A percentile compares a stretch with the other conserved stretches of the same genome.
Evolutionary conservation across 768 basidiomycete genomes (phyloP).

Genomic region (Phanerochaete sordida): DNA sequence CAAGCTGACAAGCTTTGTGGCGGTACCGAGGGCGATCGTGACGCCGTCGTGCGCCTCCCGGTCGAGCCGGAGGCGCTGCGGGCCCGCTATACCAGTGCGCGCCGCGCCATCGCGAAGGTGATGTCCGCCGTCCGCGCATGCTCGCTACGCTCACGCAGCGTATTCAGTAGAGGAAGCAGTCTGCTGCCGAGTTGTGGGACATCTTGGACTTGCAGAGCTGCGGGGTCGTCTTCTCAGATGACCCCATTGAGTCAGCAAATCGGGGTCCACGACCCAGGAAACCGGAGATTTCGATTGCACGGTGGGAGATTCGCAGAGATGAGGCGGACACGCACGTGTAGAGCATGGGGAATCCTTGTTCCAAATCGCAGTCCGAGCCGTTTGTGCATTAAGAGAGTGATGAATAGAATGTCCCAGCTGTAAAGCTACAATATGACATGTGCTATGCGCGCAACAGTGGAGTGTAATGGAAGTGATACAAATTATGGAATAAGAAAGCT

Average conservation of each 20-base stretch:
- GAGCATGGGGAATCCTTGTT: background rate
- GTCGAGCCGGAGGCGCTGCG: conserved; percentile 1
- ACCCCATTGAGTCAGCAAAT: background rate
- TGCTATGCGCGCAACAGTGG: conserved; percentile 6
- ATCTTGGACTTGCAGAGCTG: conserved; percentile 12
- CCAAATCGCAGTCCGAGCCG: background rate
- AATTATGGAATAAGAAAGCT: background rate
- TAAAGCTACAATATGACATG: conserved; percentile 3
- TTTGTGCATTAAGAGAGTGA: background rate
- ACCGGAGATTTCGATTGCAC: conserved; percentile 6
- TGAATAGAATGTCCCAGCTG: conserved; percentile 1
- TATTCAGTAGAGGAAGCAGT: conserved; percentile 12
- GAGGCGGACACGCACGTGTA: background rate
- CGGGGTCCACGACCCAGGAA: background rate
- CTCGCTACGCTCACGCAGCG: background rate
- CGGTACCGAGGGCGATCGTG: background rate
- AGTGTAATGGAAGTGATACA: background rate
- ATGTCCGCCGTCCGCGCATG: background rate
- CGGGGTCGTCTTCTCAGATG: conserved; percentile 10
- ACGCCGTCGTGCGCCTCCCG: background rate
- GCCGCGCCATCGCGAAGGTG: conserved; percentile 6
- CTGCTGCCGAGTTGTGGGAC: conserved; percentile 8
- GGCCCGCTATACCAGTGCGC: conserved; percentile 2
- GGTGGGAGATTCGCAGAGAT: conserved; percentile 4
- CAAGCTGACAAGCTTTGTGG: background rate